Percentiles rank a stretch among this genome's conserved stretches.
These are phyloP conservation scores for Rhodamnia rubescens DNA, from an alignment of 345 rosid species.

Conservation along the genomic window DNA sequence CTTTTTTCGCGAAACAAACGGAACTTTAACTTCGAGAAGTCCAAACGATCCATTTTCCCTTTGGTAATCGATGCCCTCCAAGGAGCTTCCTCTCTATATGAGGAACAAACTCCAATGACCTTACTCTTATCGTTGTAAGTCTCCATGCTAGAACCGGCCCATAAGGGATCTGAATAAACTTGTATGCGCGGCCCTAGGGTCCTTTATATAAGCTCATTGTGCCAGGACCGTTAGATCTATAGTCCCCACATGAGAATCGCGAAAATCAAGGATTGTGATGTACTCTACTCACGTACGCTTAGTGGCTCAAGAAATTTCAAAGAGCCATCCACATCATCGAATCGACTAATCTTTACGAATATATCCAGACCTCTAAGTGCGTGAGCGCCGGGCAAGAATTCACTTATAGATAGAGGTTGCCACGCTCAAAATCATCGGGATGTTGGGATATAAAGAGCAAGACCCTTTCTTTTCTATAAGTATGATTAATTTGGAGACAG, in stretches of 20 bases:
- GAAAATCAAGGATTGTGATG: neutral
- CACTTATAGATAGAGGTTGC: too few species aligned
- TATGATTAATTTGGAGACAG: neutral
- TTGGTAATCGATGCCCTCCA: neutral
- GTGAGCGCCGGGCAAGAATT: neutral
- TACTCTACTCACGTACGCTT: too few species aligned
- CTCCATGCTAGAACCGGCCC: neutral
- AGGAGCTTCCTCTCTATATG: neutral
- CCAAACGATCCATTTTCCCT: neutral
- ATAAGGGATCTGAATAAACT: neutral
- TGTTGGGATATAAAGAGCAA: neutral
- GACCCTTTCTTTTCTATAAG: neutral
- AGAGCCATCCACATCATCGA: neutral
- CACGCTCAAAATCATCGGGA: neutral
- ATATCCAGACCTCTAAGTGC: neutral
- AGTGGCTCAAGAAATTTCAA: neutral
- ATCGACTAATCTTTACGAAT: neutral
- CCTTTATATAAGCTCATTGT: neutral
- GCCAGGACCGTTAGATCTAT: accelerated
- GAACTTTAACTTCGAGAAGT: neutral
- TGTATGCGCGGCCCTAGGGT: neutral
- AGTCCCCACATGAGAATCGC: neutral
- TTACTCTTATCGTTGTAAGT: neutral
- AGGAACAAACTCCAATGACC: neutral
- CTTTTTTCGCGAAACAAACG: accelerated